Conservation (phyloP, 1,284 basidiomycete genomes). For the Ganoderma boninense region DNA sequence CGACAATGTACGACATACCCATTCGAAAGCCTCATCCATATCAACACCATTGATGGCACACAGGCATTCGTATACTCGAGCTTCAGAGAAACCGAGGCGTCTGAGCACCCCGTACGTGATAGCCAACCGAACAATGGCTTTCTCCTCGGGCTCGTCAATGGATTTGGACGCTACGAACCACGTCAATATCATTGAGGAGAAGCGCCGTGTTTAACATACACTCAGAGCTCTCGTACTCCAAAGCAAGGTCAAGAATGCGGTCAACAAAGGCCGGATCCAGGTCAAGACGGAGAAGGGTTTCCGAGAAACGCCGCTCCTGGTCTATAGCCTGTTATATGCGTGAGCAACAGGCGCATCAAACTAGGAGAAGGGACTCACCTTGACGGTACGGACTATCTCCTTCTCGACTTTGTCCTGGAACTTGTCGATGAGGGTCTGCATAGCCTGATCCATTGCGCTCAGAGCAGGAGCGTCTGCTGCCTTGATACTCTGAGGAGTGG, state of each 20-base stretch:
- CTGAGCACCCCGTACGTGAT: slow-evolving; percentile 87
- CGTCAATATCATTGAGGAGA: slow-evolving; percentile 9
- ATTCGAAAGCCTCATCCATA: slow-evolving; percentile 91
- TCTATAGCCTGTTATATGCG: slow-evolving; percentile 73
- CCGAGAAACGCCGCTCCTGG: slow-evolving; percentile 82
- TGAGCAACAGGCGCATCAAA: background rate
- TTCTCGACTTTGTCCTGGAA: slow-evolving; percentile 91
- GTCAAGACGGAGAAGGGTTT: slow-evolving; percentile 70
- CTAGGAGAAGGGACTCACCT: slow-evolving; percentile 46
- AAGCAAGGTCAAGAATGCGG: slow-evolving; percentile 63
- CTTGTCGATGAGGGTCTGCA: slow-evolving; percentile 80
- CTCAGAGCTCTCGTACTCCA: slow-evolving; percentile 48
- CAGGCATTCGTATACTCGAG: slow-evolving; percentile 77
- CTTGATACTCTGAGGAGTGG: slow-evolving; percentile 1
- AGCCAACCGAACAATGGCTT: slow-evolving; percentile 75
- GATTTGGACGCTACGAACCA: slow-evolving; percentile 44
- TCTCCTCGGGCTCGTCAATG: slow-evolving; percentile 72
- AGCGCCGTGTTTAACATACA: slow-evolving; percentile 37
- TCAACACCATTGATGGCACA: slow-evolving; percentile 70
- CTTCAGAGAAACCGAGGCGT: slow-evolving; percentile 83
- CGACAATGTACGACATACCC: slow-evolving; percentile 62
- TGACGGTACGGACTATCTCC: slow-evolving; percentile 79
- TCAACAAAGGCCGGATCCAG: slow-evolving; percentile 69
- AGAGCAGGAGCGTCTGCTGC: slow-evolving; percentile 12
- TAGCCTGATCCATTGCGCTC: slow-evolving; percentile 48